These are phyloP conservation scores for Gentiana macrophylla DNA, from an alignment of 257 asterid species.

Conservation along the genomic window DNA sequence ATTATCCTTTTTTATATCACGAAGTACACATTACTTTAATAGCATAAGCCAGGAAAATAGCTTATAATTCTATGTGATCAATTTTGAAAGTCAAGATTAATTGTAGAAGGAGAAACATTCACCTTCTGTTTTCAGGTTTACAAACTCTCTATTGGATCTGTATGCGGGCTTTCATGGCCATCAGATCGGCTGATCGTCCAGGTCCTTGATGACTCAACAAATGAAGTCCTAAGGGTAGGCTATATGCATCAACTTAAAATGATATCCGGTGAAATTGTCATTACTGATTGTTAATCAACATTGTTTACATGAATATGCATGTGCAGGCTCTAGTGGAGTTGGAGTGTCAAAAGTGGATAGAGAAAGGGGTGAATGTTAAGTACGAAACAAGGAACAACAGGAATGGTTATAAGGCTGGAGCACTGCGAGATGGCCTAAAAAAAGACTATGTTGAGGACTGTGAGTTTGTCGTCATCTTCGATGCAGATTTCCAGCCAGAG, in stretches of 20 bases:
- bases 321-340: slow-evolving; percentile 55
- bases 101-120: slow-evolving; percentile 13
- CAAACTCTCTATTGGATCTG: slow-evolving; percentile 87
- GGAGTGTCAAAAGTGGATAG: slow-evolving; percentile 65
- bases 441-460: slow-evolving; percentile 67
- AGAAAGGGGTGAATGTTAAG: slow-evolving; percentile 57
- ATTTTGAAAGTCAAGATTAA: background rate
- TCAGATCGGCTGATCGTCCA: slow-evolving; percentile 62
- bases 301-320: slow-evolving; percentile 10
- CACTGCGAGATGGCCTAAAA: slow-evolving; percentile 79
- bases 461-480: slow-evolving; percentile 78
- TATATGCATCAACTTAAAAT: slow-evolving; percentile 7
- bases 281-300: slow-evolving; percentile 2
- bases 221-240: slow-evolving; percentile 60
- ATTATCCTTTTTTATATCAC: too few species aligned
- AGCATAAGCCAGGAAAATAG: too few species aligned
- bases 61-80: too few species aligned
- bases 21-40: too few species aligned
- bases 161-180: slow-evolving; percentile 72
- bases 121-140: slow-evolving; percentile 47
- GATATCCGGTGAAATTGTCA: slow-evolving; percentile 2
- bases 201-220: slow-evolving; percentile 86
- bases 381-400: slow-evolving; percentile 88
- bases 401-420: slow-evolving; percentile 91
- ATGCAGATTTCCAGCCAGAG: slow-evolving; percentile 96